phyloP scores from a whole-genome alignment of 345 rosid species.

The Salix exigua region DNA sequence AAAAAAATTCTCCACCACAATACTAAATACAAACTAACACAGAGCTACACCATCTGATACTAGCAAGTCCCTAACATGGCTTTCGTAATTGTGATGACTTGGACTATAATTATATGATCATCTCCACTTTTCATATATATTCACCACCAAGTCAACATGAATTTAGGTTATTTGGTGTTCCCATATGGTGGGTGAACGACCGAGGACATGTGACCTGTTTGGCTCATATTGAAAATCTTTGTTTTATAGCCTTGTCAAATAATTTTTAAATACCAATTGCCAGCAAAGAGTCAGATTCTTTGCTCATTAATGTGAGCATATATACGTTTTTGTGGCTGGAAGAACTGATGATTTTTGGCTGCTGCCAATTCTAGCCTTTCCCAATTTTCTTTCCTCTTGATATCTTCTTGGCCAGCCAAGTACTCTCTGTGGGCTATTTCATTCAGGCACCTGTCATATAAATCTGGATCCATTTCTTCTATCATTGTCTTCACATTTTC shows the following conservation, averaged over 20 bases:
- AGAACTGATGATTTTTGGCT: conserved; percentile 26
- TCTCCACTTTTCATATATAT: neutral
- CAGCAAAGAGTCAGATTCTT: neutral
- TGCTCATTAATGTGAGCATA: conserved; percentile 22
- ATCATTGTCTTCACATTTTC: conserved; percentile 51
- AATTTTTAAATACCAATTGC: neutral
- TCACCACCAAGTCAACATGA: neutral
- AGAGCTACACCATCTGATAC: neutral
- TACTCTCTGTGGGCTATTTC: conserved; percentile 28
- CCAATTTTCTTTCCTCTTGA: conserved; percentile 46
- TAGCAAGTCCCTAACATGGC: neutral
- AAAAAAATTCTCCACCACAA: too few species aligned
- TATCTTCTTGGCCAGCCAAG: conserved; percentile 26
- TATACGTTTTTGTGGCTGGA: conserved; percentile 8
- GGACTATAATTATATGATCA: too few species aligned
- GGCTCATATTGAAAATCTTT: neutral
- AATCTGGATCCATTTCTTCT: conserved; percentile 43
- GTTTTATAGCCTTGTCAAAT: neutral
- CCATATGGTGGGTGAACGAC: neutral
- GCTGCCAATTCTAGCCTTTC: conserved; percentile 44
- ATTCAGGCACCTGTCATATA: conserved; percentile 35
- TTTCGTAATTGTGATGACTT: too few species aligned
- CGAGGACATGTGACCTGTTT: neutral
- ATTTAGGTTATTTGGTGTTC: neutral
- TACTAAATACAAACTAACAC: neutral